phyloP scores from a whole-genome alignment of 2,329 filamentous ascomycete species.

The Colletotrichum lentis region DNA sequence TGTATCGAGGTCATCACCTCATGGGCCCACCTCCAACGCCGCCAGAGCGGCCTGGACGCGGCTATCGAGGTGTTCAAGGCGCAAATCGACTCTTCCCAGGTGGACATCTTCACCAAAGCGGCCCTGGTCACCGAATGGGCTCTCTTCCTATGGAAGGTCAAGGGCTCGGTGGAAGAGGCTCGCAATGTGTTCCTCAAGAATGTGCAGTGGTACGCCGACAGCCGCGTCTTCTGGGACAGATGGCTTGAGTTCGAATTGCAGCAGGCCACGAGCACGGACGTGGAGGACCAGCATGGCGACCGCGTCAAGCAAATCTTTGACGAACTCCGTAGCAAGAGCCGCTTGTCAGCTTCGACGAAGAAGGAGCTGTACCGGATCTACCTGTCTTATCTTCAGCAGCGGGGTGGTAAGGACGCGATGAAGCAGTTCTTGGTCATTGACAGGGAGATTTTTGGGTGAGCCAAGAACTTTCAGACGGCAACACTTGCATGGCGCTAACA shows the following conservation, averaged over 20 bases:
- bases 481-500: background rate
- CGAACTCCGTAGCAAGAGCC: constrained; percentile 76
- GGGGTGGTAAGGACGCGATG: constrained; percentile 83
- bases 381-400: constrained; percentile 82
- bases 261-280: constrained; percentile 73
- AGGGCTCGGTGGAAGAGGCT: constrained; percentile 81
- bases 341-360: constrained; percentile 71
- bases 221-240: constrained; percentile 86
- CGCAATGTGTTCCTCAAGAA: constrained; percentile 85
- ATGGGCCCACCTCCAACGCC: constrained; percentile 84
- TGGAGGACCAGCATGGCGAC: constrained; percentile 71
- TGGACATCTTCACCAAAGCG: constrained; percentile 83
- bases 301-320: constrained; percentile 84
- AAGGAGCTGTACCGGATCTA: constrained; percentile 81
- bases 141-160: constrained; percentile 83
- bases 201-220: constrained; percentile 83
- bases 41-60: constrained; percentile 82
- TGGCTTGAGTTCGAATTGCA: constrained; percentile 90
- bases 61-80: constrained; percentile 84
- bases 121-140: constrained; percentile 91
- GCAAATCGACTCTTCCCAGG: constrained; percentile 76
- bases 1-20: constrained; percentile 89
- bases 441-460: constrained; percentile 84
- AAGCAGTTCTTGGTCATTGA: constrained; percentile 87
- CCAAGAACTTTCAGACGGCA: constrained; percentile 9